A percentile compares a stretch with the other conserved stretches of the same genome.
Conservation (phyloP, 2,329 filamentous ascomycete species). For the Shiraia bambusicola region DNA sequence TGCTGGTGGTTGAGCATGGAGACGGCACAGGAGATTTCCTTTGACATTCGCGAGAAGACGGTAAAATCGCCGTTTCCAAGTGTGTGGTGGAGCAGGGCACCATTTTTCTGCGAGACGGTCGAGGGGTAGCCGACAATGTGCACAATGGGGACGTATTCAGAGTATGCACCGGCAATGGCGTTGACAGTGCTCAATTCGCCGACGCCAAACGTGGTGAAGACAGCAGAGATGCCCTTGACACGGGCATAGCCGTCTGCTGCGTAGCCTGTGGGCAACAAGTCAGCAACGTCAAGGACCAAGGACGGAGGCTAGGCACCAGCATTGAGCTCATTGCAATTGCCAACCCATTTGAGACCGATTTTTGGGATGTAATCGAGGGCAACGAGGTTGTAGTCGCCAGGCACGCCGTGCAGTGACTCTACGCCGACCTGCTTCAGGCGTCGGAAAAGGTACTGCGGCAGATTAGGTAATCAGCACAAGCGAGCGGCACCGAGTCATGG, state of each 20-base stretch:
- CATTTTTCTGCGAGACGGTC: constrained; percentile 44
- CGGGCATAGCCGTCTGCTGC: constrained; percentile 52
- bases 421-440: constrained; percentile 49
- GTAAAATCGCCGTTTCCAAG: constrained; percentile 68
- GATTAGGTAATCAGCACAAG: constrained; percentile 15
- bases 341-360: constrained; percentile 58
- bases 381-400: constrained; percentile 48
- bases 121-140: constrained; percentile 52
- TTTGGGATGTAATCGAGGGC: constrained; percentile 61
- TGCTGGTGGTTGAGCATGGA: constrained; percentile 69
- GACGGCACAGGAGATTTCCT: constrained; percentile 68
- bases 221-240: constrained; percentile 49
- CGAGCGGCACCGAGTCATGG: not conserved
- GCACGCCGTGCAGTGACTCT: constrained; percentile 51
- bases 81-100: constrained; percentile 50
- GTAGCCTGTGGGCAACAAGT: constrained; percentile 42
- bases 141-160: constrained; percentile 51
- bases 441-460: constrained; percentile 41
- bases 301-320: constrained; percentile 51
- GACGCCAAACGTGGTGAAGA: constrained; percentile 52
- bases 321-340: constrained; percentile 64
- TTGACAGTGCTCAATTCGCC: constrained; percentile 53
- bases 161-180: constrained; percentile 51
- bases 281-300: not conserved
- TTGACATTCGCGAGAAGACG: constrained; percentile 78